phyloP scores from a whole-genome alignment of 306 rosid genomes.

The Ormosia emarginata region DNA sequence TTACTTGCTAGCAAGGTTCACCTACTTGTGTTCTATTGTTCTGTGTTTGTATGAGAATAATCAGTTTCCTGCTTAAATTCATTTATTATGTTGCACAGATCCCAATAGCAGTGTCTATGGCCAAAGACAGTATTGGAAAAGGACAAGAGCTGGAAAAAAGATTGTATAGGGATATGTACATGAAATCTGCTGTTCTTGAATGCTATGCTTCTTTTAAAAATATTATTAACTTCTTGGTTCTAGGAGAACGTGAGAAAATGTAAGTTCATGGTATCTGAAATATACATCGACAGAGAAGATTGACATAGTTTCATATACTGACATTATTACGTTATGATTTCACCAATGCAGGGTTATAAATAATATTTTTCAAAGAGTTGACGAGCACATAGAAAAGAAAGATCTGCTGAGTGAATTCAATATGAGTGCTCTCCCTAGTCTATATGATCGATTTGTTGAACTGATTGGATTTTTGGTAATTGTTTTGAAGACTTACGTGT shows the following conservation, averaged over 20 bases:
- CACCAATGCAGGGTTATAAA: constrained; percentile 60
- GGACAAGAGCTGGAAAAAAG: constrained; percentile 79
- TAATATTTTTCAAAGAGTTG: constrained; percentile 63
- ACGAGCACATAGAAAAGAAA: constrained; percentile 31
- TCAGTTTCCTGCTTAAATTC: constrained; percentile 17
- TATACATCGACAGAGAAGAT: constrained; percentile 5
- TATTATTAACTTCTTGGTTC: constrained; percentile 65
- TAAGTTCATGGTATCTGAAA: constrained; percentile 36
- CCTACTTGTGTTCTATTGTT: constrained; percentile 17
- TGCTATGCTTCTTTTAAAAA: constrained; percentile 76
- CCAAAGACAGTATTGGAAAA: constrained; percentile 72
- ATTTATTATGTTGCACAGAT: constrained; percentile 46
- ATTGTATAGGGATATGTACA: constrained; percentile 60
- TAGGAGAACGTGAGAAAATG: constrained; percentile 69
- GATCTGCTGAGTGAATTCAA: constrained; percentile 45
- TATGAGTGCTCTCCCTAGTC: constrained; percentile 75
- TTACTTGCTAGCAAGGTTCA: constrained; percentile 97
- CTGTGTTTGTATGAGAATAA: background rate
- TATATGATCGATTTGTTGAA: constrained; percentile 55
- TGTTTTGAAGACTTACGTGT: constrained; percentile 15
- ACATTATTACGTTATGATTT: constrained; percentile 26
- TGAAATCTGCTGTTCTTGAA: constrained; percentile 82
- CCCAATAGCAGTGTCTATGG: constrained; percentile 96
- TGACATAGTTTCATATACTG: constrained; percentile 1
- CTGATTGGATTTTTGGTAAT: constrained; percentile 75